phyloP scores from a whole-genome alignment of 2,329 filamentous ascomycete species.

The Coniella vitis region DNA sequence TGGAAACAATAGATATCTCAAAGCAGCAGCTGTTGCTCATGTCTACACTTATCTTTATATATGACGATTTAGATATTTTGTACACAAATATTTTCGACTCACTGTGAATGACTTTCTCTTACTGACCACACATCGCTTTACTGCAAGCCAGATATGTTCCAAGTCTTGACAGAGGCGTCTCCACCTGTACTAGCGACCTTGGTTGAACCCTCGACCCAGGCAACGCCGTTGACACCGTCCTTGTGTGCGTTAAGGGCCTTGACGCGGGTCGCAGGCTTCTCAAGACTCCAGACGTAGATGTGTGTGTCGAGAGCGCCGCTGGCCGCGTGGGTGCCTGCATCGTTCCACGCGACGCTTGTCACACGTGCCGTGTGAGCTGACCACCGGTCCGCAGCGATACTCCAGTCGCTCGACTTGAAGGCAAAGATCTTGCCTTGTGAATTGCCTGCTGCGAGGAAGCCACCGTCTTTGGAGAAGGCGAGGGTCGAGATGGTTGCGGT shows the following conservation, averaged over 20 bases:
- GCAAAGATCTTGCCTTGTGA: conserved; percentile 81
- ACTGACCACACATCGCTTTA: conserved; percentile 26
- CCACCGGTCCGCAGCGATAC: conserved; percentile 70
- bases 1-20: too few species aligned
- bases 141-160: conserved; percentile 57
- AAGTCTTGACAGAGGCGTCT: conserved; percentile 88
- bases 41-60: too few species aligned
- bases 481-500: conserved; percentile 69
- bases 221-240: conserved; percentile 84
- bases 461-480: conserved; percentile 75
- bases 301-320: conserved; percentile 88
- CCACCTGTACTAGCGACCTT: conserved; percentile 75
- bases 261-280: conserved; percentile 74
- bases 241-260: conserved; percentile 89
- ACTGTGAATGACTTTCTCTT: too few species aligned
- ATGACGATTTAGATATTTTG: too few species aligned
- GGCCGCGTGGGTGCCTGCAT: conserved; percentile 67
- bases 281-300: conserved; percentile 84
- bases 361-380: conserved; percentile 54
- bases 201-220: conserved; percentile 58
- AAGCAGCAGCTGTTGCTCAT: too few species aligned
- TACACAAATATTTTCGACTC: too few species aligned
- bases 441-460: conserved; percentile 74
- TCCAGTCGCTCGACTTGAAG: conserved; percentile 60
- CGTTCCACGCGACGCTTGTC: conserved; percentile 66